These are phyloP conservation scores for Pichia nanzhaoensis DNA, from an alignment of 805 yeast species.

Conservation along the genomic window DNA sequence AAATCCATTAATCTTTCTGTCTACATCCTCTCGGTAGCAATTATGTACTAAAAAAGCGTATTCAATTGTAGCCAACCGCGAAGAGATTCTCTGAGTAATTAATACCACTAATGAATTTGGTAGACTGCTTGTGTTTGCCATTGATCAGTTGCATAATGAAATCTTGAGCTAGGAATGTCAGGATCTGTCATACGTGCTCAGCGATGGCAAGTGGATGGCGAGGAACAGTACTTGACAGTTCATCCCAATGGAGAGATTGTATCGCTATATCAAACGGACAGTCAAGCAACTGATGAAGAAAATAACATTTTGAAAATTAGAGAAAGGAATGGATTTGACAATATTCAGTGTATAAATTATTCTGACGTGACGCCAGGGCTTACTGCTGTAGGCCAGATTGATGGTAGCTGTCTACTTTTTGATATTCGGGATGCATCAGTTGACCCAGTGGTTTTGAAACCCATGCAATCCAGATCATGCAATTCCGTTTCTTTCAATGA, in stretches of 20 bases:
- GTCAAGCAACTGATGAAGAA: conserved; percentile 33
- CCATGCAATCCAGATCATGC: conserved; percentile 67
- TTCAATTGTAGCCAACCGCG: too few relatives aligned
- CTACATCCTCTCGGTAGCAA: not conserved
- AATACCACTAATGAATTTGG: too few relatives aligned
- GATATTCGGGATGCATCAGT: conserved; percentile 39
- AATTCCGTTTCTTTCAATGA: conserved; percentile 66
- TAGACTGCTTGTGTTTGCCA: too few relatives aligned
- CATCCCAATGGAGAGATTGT: conserved; percentile 81
- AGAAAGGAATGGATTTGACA: conserved; percentile 57
- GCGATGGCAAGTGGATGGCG: conserved; percentile 52
- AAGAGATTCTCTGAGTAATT: too few relatives aligned
- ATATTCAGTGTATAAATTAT: conserved; percentile 60
- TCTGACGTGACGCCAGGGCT: conserved; percentile 50
- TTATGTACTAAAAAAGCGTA: not conserved
- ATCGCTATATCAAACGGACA: conserved; percentile 52
- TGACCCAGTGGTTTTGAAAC: conserved; percentile 39
- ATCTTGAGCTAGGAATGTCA: conserved; percentile 34
- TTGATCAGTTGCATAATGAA: not conserved
- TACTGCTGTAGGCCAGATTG: conserved; percentile 67
- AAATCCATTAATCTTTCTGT: conserved; percentile 10
- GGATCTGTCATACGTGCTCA: conserved; percentile 54
- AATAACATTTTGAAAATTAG: conserved; percentile 46
- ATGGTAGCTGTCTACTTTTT: conserved; percentile 58
- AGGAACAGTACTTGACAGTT: conserved; percentile 56